Evolutionary conservation across 768 basidiomycete genomes (phyloP), one percentile per base, ranked within the genome.

Genomic region (Mrakia hoshinonis): DNA sequence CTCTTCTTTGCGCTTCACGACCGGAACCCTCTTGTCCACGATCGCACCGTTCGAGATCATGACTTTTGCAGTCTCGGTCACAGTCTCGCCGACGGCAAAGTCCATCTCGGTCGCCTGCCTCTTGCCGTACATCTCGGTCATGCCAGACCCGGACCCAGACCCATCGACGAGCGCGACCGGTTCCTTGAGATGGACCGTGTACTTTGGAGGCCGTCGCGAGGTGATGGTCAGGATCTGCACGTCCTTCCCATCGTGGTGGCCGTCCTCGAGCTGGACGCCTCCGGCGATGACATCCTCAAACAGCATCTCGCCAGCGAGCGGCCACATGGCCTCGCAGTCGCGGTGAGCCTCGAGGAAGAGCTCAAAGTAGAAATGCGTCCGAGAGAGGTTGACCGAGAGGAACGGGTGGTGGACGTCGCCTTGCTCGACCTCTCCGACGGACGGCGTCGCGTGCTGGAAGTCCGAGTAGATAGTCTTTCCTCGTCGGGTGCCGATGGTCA

Each of bases 61-160:
- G 11, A n/a, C 36, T 48, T 38, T 43, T 43, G 43, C 26, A n/a
- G n/a, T 38, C 39, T 24, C 10, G 2, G 39, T 67, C 2, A 47
- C 10, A 31, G 15, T 38, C 65, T 67, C 65, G 20, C 29, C 34
- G 7, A 12, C 36, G 1, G 48, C 49, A 38, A 67, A 67, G 34
- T 67, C 65, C 65, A 67, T 51, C 65, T 67, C 65, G 0, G 65
- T 67, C 12, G 24, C 39, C 34, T 67, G 65, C 18, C 65, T 9
- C 10, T 43, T 43, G 2, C 43, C 24, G 29, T 29, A 58, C 26
- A 58, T 58, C 29, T 58, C 55, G 26, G 7, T 5, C 13, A 58
- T 26, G 18, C 29, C 12, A 15, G 4, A 31, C 5, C 29, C 12
- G 29, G 4, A 31, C 5, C 63, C 63, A 47, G 7, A 20, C 22